Evolutionary conservation across 129 eudicot species (phyloP).

Genomic region (Escallonia rubra): DNA sequence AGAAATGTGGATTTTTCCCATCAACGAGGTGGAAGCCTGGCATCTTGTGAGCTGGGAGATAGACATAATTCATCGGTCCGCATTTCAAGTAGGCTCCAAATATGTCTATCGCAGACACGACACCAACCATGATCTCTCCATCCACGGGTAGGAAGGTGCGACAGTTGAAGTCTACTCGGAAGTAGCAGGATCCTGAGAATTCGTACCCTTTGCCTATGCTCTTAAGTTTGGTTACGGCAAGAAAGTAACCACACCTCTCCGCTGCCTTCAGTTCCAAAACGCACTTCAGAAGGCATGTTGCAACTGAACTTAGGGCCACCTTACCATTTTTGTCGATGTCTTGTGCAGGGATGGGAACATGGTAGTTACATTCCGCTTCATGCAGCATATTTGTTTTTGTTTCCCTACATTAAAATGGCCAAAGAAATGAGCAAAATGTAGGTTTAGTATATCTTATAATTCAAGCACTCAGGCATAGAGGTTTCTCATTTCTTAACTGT

Average conservation of each 20-base stretch:
- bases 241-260: constrained; percentile 47
- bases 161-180: constrained; percentile 41
- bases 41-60: constrained; percentile 46
- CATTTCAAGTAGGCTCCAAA: constrained; percentile 52
- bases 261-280: constrained; percentile 32
- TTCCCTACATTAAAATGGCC: neutral
- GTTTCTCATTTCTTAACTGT: too few relatives aligned
- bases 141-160: constrained; percentile 49
- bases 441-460: too few relatives aligned
- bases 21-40: constrained; percentile 45
- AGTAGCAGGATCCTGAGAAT: constrained; percentile 12
- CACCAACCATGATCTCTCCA: constrained; percentile 61
- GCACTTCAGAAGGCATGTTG: constrained; percentile 32
- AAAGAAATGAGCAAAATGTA: too few relatives aligned
- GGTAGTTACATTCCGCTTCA: constrained; percentile 21
- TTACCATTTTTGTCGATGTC: constrained; percentile 24
- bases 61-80: constrained; percentile 61
- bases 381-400: constrained; percentile 30
- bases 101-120: constrained; percentile 24
- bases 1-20: constrained; percentile 29
- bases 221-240: constrained; percentile 62
- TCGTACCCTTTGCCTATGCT: constrained; percentile 33
- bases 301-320: constrained; percentile 29
- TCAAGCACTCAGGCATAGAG: too few relatives aligned
- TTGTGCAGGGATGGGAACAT: constrained; percentile 26